Evolutionary conservation across 2,329 filamentous ascomycete species (phyloP).

Genomic region (Sphaerostilbella broomeana): DNA sequence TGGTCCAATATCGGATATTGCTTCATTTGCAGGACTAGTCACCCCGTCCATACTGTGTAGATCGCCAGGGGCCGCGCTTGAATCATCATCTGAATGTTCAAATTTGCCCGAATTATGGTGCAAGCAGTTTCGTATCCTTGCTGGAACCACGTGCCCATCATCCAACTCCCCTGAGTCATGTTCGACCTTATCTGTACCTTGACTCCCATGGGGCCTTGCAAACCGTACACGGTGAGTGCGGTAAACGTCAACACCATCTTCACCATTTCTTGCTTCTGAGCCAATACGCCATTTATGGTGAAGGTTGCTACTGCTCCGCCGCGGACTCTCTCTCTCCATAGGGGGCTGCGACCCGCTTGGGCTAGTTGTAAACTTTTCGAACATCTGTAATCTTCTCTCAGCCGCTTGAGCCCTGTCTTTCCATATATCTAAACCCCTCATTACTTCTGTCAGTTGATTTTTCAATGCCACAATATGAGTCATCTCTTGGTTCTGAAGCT

Average conservation of each 20-base stretch:
- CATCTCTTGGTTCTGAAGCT: conserved; percentile 38
- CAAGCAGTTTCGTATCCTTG: conserved; percentile 23
- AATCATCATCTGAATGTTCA: not conserved
- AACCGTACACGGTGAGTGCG: conserved; percentile 7
- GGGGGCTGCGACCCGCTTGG: conserved; percentile 26
- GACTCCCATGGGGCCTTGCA: too few relatives aligned
- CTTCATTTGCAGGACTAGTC: not conserved
- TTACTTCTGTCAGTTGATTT: conserved; percentile 35
- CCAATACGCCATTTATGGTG: not conserved
- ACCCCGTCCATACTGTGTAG: conserved; percentile 6
- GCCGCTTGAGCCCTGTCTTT: conserved; percentile 48
- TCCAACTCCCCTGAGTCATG: conserved; percentile 20
- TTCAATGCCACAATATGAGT: conserved; percentile 36
- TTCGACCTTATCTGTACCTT: too few relatives aligned
- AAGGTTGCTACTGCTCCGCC: not conserved
- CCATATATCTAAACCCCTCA: conserved; percentile 38
- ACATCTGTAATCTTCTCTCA: conserved; percentile 44
- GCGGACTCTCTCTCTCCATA: conserved; percentile 1
- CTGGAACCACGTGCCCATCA: conserved; percentile 21
- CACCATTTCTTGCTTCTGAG: not conserved
- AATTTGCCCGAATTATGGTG: conserved; percentile 8
- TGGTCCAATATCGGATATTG: conserved; percentile 15
- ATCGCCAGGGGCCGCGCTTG: not conserved
- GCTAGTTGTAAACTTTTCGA: conserved; percentile 37
- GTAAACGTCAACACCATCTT: not conserved